Base-by-base conservation (phyloP, 306 rosid genomes). In the Calophaca sinica region DNA sequence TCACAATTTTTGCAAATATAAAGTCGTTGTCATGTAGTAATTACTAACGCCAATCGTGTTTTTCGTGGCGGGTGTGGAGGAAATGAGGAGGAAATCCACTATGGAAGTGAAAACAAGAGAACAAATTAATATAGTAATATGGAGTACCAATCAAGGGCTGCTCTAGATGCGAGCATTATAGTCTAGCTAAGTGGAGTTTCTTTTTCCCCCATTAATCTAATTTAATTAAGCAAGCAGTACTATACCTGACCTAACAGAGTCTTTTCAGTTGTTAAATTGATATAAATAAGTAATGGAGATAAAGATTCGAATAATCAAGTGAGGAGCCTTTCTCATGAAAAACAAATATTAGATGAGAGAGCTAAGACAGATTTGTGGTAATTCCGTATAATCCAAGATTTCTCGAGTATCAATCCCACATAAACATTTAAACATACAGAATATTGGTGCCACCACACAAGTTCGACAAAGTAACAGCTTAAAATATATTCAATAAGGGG, bases 11-110 rank as follows among this genome's bases (percentile, higher is more conserved):
- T 10, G 39, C 6, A 39, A 7, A 52, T 66, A 73, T n/a, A 57
- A 14, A 44, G 49, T 33, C 13, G 6, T 66, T 33, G 50, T 48
- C 59, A 8, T 7, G 26, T 62, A 31, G 9, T 4, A 5, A 7
- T 57, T 14, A 13, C 29, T 7, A 51, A 51, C 38, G 52, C 7
- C 12, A 81, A 78, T 75, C 63, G 74, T 81, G 73, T 7, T 74
- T 51, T 14, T 50, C 15, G 29, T 67, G 84, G 71, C 39, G 5
- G 36, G 68, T 54, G 26, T 0, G 66, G 38, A 78, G 36, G 62
- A 54, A 35, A 35, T 51, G 14, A 55, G 9, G 9, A 33, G 78
- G 12, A 73, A 72, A 55, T 28, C 12, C 10, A 44, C 12, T 41
- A 32, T 54, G 48, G 66, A 62, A 52, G 48, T 14, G 32, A 49